These are phyloP conservation scores for Alloteropsis semialata DNA, from an alignment of 176 grass and related monocot genomes.

Conservation along the genomic window DNA sequence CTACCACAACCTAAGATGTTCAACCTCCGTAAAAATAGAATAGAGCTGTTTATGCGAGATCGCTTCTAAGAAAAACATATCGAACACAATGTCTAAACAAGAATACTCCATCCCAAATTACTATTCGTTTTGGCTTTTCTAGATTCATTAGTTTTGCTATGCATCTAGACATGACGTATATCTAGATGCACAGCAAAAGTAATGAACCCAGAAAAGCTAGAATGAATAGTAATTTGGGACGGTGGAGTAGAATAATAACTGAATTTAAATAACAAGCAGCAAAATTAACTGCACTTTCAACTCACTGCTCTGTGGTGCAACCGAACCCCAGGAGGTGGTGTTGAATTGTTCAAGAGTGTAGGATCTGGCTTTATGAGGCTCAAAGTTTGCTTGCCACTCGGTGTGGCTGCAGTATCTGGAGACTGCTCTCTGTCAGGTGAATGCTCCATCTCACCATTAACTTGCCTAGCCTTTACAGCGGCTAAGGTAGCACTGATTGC, in stretches of 20 bases:
- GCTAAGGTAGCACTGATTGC: constrained; percentile 92
- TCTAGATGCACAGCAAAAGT: no score
- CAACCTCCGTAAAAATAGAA: not conserved
- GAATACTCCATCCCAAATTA: no score
- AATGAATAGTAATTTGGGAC: no score
- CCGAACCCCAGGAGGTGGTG: constrained; percentile 75
- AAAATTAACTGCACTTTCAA: constrained; percentile 31
- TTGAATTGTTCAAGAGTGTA: constrained; percentile 51
- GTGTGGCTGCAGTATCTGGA: constrained; percentile 61
- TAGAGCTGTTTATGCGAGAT: not conserved
- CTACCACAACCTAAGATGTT: constrained; percentile 75
- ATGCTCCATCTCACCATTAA: constrained; percentile 76
- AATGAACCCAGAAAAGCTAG: no score
- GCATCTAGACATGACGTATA: no score
- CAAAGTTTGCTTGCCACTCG: constrained; percentile 53
- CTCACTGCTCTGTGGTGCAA: constrained; percentile 98
- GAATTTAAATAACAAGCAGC: constrained; percentile 14
- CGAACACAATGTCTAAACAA: not conserved
- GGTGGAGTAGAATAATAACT: not conserved
- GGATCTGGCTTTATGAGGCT: constrained; percentile 76
- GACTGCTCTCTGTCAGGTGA: constrained; percentile 52
- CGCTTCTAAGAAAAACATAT: constrained; percentile 2
- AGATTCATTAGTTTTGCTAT: no score
- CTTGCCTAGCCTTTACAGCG: constrained; percentile 83
- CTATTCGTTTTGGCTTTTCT: no score